phyloP scores from a whole-genome alignment of 306 rosid genomes.

The Sophora flavescens region DNA sequence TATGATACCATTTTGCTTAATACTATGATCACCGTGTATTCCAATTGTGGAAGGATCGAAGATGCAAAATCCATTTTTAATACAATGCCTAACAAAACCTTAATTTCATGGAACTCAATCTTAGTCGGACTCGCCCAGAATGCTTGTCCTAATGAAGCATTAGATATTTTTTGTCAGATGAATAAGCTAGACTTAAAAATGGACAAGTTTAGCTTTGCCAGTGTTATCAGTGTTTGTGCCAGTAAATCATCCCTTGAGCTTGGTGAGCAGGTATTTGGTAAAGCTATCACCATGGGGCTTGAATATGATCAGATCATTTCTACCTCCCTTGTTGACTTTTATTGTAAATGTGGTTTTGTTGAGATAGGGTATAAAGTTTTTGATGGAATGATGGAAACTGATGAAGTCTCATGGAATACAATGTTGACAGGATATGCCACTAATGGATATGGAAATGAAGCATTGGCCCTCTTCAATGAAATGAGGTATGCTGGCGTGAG shows the following conservation, averaged over 20 bases:
- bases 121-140: slow-evolving; percentile 74
- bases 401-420: slow-evolving; percentile 82
- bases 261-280: slow-evolving; percentile 78
- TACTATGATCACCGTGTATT: slow-evolving; percentile 77
- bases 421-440: slow-evolving; percentile 86
- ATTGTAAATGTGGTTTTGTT: slow-evolving; percentile 82
- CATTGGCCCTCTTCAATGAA: slow-evolving; percentile 63
- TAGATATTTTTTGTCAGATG: slow-evolving; percentile 67
- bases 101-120: slow-evolving; percentile 89
- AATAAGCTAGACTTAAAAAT: slow-evolving; percentile 58
- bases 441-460: slow-evolving; percentile 81
- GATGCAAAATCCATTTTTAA: slow-evolving; percentile 71
- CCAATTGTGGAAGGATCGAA: slow-evolving; percentile 73
- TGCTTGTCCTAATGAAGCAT: slow-evolving; percentile 67
- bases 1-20: slow-evolving; percentile 73
- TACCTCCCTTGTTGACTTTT: slow-evolving; percentile 77
- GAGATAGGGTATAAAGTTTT: slow-evolving; percentile 61
- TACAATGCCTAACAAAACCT: slow-evolving; percentile 63
- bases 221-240: slow-evolving; percentile 78
- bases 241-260: slow-evolving; percentile 67
- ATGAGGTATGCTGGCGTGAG: slow-evolving; percentile 61
- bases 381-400: slow-evolving; percentile 62
- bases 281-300: slow-evolving; percentile 65
- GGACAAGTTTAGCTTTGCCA: slow-evolving; percentile 78
- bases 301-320: slow-evolving; percentile 63